Evolutionary conservation across 2,329 filamentous ascomycete species (phyloP).

Genomic region (Cladophialophora carrionii): DNA sequence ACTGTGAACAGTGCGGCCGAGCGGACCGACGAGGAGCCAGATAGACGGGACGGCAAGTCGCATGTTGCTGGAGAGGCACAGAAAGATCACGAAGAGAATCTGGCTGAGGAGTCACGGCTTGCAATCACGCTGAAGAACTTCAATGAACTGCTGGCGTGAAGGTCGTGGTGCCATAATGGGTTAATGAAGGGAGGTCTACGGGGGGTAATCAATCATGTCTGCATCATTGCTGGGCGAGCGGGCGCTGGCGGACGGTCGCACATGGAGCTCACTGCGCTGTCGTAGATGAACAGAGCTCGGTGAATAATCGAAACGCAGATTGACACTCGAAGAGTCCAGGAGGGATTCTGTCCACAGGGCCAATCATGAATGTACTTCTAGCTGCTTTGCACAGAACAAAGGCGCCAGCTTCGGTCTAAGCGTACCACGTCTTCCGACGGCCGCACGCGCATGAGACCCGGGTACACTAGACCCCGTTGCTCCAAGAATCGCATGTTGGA

Average conservation of each 20-base stretch:
- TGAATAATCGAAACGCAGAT: background rate
- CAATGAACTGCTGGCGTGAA: slow-evolving; percentile 26
- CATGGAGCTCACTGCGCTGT: background rate
- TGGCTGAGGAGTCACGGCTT: slow-evolving; percentile 29
- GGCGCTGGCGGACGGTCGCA: background rate
- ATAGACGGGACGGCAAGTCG: background rate
- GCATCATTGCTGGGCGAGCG: slow-evolving; percentile 1
- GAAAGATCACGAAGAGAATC: slow-evolving; percentile 18
- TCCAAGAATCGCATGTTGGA: background rate
- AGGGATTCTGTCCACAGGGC: background rate
- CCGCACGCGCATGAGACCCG: background rate
- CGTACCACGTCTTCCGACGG: background rate
- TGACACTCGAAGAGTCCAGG: background rate
- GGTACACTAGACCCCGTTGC: background rate
- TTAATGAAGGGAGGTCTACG: background rate
- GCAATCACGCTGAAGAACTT: slow-evolving; percentile 30
- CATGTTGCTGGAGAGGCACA: slow-evolving; percentile 2
- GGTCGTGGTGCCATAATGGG: background rate
- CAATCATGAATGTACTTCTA: background rate
- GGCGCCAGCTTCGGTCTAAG: background rate
- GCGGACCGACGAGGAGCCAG: slow-evolving; percentile 8
- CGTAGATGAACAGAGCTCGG: background rate
- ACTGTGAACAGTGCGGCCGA: slow-evolving; percentile 20
- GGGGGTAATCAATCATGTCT: background rate
- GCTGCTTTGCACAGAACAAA: background rate